Percentiles rank a stretch among this genome's conserved stretches.
phyloP scores from a whole-genome alignment of 2,329 filamentous ascomycete genomes.

The Colletotrichum aenigma region DNA sequence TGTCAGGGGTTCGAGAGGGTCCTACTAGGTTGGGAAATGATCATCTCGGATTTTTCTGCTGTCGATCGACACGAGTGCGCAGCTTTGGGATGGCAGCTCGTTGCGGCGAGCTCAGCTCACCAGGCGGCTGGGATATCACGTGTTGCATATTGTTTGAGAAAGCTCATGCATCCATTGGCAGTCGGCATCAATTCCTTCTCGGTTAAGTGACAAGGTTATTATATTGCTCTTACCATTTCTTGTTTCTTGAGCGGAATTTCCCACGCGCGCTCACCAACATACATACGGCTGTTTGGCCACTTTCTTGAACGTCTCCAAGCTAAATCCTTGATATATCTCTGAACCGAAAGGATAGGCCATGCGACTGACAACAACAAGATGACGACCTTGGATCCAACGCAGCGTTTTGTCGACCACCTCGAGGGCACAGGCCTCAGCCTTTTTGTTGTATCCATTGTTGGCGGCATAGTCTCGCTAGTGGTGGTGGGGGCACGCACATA shows the following conservation, averaged over 20 bases:
- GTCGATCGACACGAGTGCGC: neutral
- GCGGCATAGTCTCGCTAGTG: conserved; percentile 19
- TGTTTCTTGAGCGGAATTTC: neutral
- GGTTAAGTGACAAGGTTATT: neutral
- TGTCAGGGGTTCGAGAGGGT: neutral
- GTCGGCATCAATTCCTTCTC: neutral
- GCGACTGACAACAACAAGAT: neutral
- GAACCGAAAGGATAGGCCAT: neutral
- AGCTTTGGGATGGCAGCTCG: neutral
- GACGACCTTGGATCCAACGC: conserved; percentile 13
- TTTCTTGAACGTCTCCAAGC: neutral
- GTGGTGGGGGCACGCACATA: conserved; percentile 21
- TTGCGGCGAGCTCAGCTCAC: neutral
- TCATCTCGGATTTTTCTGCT: neutral
- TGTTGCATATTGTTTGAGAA: neutral
- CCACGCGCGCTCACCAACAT: neutral
- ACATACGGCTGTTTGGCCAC: neutral
- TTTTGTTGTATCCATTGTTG: conserved; percentile 22
- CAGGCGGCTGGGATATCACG: neutral
- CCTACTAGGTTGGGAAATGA: neutral
- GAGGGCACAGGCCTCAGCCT: conserved; percentile 19
- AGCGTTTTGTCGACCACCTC: conserved; percentile 9
- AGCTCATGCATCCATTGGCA: neutral
- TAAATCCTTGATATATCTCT: neutral
- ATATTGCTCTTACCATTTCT: neutral